phyloP scores from a whole-genome alignment of 2,329 filamentous ascomycete species.

The Botrytis paeoniae region DNA sequence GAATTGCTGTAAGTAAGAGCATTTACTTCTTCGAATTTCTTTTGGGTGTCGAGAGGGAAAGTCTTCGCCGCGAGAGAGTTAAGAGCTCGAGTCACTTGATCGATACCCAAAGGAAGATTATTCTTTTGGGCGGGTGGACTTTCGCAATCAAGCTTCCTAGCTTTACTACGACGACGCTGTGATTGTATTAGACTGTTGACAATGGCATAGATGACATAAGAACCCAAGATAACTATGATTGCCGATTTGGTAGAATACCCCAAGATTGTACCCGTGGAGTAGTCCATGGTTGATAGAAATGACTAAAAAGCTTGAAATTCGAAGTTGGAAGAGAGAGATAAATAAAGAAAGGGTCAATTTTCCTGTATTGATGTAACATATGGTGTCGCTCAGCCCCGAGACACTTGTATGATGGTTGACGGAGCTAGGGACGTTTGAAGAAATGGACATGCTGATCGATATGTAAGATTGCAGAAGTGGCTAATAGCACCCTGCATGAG shows the following conservation, averaged over 20 bases:
- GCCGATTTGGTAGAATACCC: not conserved
- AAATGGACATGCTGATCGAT: not conserved
- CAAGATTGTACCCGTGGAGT: not conserved
- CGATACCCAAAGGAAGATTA: conserved; percentile 32
- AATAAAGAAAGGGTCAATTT: not conserved
- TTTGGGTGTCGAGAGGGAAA: conserved; percentile 35
- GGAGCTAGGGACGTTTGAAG: not conserved
- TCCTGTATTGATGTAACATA: not conserved
- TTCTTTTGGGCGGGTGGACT: conserved; percentile 28
- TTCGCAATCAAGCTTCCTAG: conserved; percentile 33
- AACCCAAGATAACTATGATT: not conserved
- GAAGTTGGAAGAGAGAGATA: not conserved
- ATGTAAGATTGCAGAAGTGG: too few relatives aligned
- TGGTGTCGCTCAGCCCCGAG: not conserved
- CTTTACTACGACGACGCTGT: conserved; percentile 26
- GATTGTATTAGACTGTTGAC: not conserved
- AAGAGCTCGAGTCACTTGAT: conserved; percentile 30
- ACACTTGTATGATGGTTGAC: not conserved
- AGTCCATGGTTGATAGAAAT: not conserved
- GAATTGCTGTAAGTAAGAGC: conserved; percentile 32
- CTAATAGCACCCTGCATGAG: not conserved
- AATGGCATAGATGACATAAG: conserved; percentile 3
- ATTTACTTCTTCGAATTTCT: conserved; percentile 38
- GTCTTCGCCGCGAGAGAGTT: conserved; percentile 27
- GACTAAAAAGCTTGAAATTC: not conserved